A percentile compares a stretch with the other conserved stretches of the same genome.
phyloP scores from a whole-genome alignment of 2,329 filamentous ascomycete species.

The Paracoccidioides lutzii region DNA sequence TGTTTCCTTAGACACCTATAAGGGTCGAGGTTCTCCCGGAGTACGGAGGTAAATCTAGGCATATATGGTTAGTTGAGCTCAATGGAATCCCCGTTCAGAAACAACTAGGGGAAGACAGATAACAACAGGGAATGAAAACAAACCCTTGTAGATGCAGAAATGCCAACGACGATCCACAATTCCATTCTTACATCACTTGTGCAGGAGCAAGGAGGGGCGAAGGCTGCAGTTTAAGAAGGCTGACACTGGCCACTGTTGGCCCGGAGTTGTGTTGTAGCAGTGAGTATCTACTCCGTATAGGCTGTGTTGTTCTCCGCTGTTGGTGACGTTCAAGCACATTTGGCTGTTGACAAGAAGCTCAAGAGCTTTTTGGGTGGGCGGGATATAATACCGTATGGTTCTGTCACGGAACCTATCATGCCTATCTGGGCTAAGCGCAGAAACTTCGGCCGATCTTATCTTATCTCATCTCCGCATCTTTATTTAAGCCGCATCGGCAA shows the following conservation, averaged over 20 bases:
- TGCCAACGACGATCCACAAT: neutral
- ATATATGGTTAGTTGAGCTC: neutral
- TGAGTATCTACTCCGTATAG: too few relatives aligned
- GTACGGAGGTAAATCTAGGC: too few relatives aligned
- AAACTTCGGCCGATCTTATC: constrained; percentile 11
- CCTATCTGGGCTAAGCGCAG: neutral
- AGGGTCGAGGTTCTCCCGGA: neutral
- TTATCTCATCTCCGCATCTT: constrained; percentile 15
- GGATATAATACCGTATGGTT: neutral
- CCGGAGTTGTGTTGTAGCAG: neutral
- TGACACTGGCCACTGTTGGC: neutral
- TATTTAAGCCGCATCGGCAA: neutral
- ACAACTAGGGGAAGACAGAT: neutral
- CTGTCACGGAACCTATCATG: neutral
- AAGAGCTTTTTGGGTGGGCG: neutral
- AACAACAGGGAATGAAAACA: neutral
- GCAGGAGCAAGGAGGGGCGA: neutral
- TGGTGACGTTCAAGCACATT: too few relatives aligned
- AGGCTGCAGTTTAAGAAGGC: neutral
- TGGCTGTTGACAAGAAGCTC: neutral
- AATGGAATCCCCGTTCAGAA: neutral
- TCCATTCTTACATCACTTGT: neutral
- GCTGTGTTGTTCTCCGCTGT: too few relatives aligned
- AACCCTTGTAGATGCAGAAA: neutral
- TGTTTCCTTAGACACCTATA: neutral